Evolutionary conservation across 441 rosid species (phyloP), one percentile per base, ranked within the genome.

Genomic region (Croton setiger): DNA sequence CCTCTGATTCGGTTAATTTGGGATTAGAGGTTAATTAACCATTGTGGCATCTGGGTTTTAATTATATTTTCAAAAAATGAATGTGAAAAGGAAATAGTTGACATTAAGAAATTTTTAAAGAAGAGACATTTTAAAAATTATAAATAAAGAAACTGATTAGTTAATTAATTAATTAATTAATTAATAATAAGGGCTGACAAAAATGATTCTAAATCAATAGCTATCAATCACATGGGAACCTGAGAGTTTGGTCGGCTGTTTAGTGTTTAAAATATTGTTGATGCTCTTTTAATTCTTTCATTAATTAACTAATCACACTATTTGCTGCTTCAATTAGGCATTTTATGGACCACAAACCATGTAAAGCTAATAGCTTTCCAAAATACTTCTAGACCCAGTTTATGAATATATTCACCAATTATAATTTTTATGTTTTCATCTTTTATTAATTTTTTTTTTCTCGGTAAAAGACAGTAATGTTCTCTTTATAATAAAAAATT

Each of bases 141-240:
- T 27, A 27, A 27, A 27, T 27, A 27, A 27, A 27, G 31, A 27
- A 27, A 2, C 31, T 27, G 31, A 27, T 1, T 2, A 0, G 31
- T 0, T 27, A 27, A 27, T 27, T 27, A 2, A 27, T 27, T 27
- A 27, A 27, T 27, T 27, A 27, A 27, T 27, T 27, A 27, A 27
- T 27, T 27, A 27, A 27, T 27, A 27, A 27, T 27, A 62, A 43
- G 76, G 66, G 76, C 68, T 73, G 75, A 72, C 81, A 51, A 63
- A 39, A 72, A 68, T 74, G 75, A 82, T 77, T 80, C 86, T 78
- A 68, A 79, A 72, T 31, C 69, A 20, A 79, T 81, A 81, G 23
- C 81, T 45, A 69, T 83, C 85, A 64, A 74, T 76, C 88, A 85
- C 88, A 83, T 83, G 88, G 75, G 51, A 65, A 77, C 77, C 82